phyloP scores from a whole-genome alignment of 208 protist species.

The Angomonas desouzai region DNA sequence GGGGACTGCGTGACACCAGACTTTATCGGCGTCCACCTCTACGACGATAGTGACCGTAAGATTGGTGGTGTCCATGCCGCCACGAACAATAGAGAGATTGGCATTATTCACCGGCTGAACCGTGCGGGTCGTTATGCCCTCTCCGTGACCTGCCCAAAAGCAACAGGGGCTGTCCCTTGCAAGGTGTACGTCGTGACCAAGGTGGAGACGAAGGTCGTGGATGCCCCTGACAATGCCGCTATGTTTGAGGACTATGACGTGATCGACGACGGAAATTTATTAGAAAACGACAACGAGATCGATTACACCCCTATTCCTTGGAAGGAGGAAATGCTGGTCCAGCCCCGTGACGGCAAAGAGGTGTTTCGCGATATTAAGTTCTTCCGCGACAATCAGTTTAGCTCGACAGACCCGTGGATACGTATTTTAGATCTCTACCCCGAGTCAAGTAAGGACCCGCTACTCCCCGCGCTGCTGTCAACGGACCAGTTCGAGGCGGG shows the following conservation, averaged over 20 bases:
- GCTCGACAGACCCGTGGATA: conserved; percentile 44
- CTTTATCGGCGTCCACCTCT: conserved; percentile 79
- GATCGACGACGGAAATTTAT: conserved; percentile 62
- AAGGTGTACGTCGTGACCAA: conserved; percentile 43
- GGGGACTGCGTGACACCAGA: conserved; percentile 70
- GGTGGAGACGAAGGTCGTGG: conserved; percentile 37
- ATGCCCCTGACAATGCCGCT: conserved; percentile 43
- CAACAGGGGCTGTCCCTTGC: conserved; percentile 42
- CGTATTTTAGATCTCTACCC: conserved; percentile 65
- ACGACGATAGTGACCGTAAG: conserved; percentile 51
- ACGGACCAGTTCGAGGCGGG: conserved; percentile 57
- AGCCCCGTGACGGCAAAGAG: conserved; percentile 33
- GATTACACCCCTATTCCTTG: conserved; percentile 52
- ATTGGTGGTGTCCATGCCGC: conserved; percentile 59
- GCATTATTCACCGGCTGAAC: conserved; percentile 51
- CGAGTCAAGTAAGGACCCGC: conserved; percentile 41
- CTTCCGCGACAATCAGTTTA: conserved; percentile 37
- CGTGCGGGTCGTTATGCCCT: conserved; percentile 60
- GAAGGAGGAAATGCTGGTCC: conserved; percentile 17
- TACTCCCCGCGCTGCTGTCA: conserved; percentile 40
- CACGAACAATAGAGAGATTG: conserved; percentile 81
- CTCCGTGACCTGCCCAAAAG: conserved; percentile 64
- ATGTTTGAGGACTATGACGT: conserved; percentile 69
- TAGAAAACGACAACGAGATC: conserved; percentile 22
- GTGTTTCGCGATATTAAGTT: conserved; percentile 49